phyloP scores from a whole-genome alignment of 2,329 filamentous ascomycete genomes.

The Drechslerella coelobrocha region DNA sequence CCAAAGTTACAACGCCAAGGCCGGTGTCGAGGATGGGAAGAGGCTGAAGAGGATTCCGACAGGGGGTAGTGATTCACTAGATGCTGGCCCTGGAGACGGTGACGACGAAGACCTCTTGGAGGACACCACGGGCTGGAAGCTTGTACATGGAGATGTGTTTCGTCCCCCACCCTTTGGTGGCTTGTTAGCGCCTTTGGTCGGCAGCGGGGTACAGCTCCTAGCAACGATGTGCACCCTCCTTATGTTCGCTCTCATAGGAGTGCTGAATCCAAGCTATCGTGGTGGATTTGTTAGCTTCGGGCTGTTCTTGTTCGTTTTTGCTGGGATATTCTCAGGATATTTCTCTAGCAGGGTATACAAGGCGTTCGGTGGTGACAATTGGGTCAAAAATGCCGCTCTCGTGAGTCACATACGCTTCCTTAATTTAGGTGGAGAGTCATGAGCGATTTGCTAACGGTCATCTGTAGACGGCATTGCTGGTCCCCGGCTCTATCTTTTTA shows the following conservation, averaged over 20 bases:
- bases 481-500: constrained; percentile 78
- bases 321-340: constrained; percentile 83
- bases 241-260: constrained; percentile 73
- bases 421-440: not conserved
- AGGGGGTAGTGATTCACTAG: constrained; percentile 69
- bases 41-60: constrained; percentile 64
- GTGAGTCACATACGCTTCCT: constrained; percentile 56
- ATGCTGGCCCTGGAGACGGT: constrained; percentile 63
- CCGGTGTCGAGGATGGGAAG: constrained; percentile 71
- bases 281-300: constrained; percentile 87
- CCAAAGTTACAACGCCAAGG: constrained; percentile 71
- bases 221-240: constrained; percentile 80
- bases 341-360: constrained; percentile 83
- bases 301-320: constrained; percentile 81
- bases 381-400: constrained; percentile 76
- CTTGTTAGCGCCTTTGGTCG: constrained; percentile 78
- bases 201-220: constrained; percentile 84
- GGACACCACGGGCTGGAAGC: constrained; percentile 85
- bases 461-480: constrained; percentile 71
- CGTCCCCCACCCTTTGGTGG: constrained; percentile 73
- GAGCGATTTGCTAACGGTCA: constrained; percentile 3
- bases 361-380: constrained; percentile 78
- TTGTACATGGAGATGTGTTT: constrained; percentile 88
- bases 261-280: constrained; percentile 86
- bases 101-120: constrained; percentile 75